Evolutionary conservation across 2,329 filamentous ascomycete species (phyloP), one percentile per base, ranked within the genome.

Genomic region (Claviceps africana): DNA sequence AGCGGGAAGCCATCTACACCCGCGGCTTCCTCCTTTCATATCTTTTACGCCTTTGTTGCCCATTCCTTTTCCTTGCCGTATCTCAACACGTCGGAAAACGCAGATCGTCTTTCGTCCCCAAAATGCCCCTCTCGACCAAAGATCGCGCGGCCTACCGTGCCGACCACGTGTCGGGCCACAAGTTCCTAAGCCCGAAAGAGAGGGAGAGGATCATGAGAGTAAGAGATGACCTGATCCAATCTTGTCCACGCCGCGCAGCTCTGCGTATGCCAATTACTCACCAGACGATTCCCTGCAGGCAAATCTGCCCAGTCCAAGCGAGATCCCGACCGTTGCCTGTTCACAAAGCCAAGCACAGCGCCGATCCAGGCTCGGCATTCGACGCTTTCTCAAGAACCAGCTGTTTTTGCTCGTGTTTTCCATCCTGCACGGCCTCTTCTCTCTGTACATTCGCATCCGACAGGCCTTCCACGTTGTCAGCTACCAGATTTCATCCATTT

Each of bases 381-480:
- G 81, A 55, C 76, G 75, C 52, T 81, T 86, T 61, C 60, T 88
- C 44, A 73, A 72, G 55, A 72, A 70, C 51, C 78, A 84, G 62
- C 66, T 90, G 43, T 77, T 88, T 67, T 65, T 82, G 51, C 65
- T 88, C 42, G 65, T 88, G 54, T 89, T 85, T 67, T 75, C 78
- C 55, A 61, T 86, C 53, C 73, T 91, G 58, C 88, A 95, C 62
- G 77, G 85, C 56, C 65, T 95, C 58, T 97, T 95, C 70, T 91
- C 88, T 7, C 72, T 97, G 57, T 94, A 93, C 66, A 84, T 96
- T 58, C 85, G 89, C 56, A 70, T 88, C 54, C 83, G 90, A 53
- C 83, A 88, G 64, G 80, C 82, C 52, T 93, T 88, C 70, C 85
- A 91, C 65, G 79, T 84, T 9, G 76, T 95, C 48, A 74, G 82